Percentiles rank a stretch among this genome's conserved stretches.
Conservation (phyloP, 441 rosid species). For the Iberis amara region DNA sequence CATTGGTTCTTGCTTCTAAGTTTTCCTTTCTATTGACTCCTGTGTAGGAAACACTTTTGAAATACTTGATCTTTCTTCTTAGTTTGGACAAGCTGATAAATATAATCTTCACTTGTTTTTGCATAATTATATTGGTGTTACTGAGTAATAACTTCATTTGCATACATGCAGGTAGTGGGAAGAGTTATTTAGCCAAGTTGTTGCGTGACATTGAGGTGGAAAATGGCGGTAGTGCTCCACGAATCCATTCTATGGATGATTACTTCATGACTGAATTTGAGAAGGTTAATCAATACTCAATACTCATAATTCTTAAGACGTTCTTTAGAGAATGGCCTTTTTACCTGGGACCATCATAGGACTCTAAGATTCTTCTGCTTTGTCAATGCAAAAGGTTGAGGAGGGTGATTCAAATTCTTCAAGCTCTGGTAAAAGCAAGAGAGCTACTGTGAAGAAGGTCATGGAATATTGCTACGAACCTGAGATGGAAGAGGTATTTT, state of each 20-base stretch:
- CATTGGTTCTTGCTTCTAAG: background rate
- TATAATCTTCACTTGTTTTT: constrained; percentile 13
- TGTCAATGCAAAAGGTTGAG: constrained; percentile 49
- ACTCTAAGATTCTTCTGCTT: constrained; percentile 17
- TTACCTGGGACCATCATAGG: background rate
- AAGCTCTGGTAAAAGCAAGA: constrained; percentile 57
- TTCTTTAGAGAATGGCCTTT: background rate
- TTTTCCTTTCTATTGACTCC: too few relatives aligned
- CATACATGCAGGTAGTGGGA: constrained; percentile 67
- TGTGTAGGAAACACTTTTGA: too few relatives aligned
- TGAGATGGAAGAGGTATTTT: constrained; percentile 92
- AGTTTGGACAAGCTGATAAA: background rate
- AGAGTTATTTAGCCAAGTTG: constrained; percentile 88
- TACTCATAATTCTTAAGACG: background rate
- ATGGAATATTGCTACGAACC: constrained; percentile 96
- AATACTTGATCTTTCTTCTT: too few relatives aligned
- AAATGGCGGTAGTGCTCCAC: constrained; percentile 79
- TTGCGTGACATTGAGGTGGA: constrained; percentile 85
- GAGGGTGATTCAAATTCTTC: constrained; percentile 60
- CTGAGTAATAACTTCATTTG: background rate
- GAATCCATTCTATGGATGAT: constrained; percentile 96
- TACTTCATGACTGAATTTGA: constrained; percentile 97
- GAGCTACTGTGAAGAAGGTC: constrained; percentile 52
- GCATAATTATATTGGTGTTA: background rate
- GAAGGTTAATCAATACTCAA: constrained; percentile 43